These are phyloP conservation scores for Septoria petroselini DNA, from an alignment of 2,329 filamentous ascomycete genomes.

Conservation along the genomic window DNA sequence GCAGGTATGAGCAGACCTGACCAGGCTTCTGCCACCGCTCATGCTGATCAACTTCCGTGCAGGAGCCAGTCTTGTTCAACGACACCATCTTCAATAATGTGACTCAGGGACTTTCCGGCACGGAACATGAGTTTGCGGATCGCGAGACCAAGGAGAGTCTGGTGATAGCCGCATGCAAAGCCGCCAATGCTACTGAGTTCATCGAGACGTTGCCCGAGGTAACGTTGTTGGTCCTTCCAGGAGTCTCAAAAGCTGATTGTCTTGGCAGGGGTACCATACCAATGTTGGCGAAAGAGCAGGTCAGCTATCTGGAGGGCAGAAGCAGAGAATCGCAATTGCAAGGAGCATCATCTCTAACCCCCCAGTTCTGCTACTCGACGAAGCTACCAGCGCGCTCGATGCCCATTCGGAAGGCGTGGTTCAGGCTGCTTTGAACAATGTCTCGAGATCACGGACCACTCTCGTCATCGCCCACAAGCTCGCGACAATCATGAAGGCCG, in stretches of 20 bases:
- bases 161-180: slow-evolving; percentile 49
- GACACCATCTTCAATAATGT: slow-evolving; percentile 42
- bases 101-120: neutral
- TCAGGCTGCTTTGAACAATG: slow-evolving; percentile 35
- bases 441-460: slow-evolving; percentile 34
- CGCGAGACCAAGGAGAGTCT: slow-evolving; percentile 42
- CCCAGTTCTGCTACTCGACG: slow-evolving; percentile 37
- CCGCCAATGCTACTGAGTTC: slow-evolving; percentile 54
- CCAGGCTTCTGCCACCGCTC: too few relatives aligned
- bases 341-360: slow-evolving; percentile 41
- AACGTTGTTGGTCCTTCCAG: slow-evolving; percentile 36
- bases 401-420: slow-evolving; percentile 35
- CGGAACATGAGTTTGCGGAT: neutral
- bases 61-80: slow-evolving; percentile 26
- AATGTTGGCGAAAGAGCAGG: slow-evolving; percentile 34
- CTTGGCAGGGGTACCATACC: slow-evolving; percentile 37
- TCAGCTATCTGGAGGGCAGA: slow-evolving; percentile 37
- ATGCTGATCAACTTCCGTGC: too few relatives aligned
- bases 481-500: slow-evolving; percentile 42
- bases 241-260: slow-evolving; percentile 15
- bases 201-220: slow-evolving; percentile 52
- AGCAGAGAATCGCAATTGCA: slow-evolving; percentile 38
- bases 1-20: too few relatives aligned
- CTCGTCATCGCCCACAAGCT: slow-evolving; percentile 46
- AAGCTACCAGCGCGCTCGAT: slow-evolving; percentile 42